These are phyloP conservation scores for Schizochytrium sp. DNA, from an alignment of 108 stramenopile species.

Conservation along the genomic window DNA sequence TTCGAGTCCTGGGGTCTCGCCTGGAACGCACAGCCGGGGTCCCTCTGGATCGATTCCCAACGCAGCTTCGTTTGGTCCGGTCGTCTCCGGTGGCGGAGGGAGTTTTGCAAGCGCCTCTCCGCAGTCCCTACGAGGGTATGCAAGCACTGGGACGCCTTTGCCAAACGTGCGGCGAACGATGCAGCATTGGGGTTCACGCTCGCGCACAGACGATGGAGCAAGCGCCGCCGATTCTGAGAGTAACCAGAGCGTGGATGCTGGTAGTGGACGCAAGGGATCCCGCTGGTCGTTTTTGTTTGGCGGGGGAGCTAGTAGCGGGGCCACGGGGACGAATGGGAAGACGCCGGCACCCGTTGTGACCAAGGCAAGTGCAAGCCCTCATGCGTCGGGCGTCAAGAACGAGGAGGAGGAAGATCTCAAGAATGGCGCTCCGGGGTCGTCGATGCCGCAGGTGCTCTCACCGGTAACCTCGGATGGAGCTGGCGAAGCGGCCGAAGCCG, in stretches of 20 bases:
- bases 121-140: neutral
- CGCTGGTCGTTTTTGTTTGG: neutral
- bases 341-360: too few species aligned
- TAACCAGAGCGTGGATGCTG: neutral
- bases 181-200: slow-evolving; percentile 3
- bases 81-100: neutral
- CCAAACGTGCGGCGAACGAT: neutral
- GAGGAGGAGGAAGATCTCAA: too few species aligned
- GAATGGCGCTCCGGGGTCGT: too few species aligned
- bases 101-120: neutral
- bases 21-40: neutral
- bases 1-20: neutral
- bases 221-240: neutral
- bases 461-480: too few species aligned
- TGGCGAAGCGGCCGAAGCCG: too few species aligned
- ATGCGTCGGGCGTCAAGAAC: too few species aligned
- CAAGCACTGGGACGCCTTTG: neutral
- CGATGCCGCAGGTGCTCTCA: too few species aligned
- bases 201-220: neutral
- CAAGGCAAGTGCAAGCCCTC: too few species aligned
- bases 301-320: too few species aligned
- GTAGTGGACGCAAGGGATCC: neutral
- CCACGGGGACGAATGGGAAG: too few species aligned
- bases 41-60: neutral
- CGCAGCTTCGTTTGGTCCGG: neutral